phyloP scores from a whole-genome alignment of 2,329 filamentous ascomycete genomes.

The Pochonia chlamydosporia region DNA sequence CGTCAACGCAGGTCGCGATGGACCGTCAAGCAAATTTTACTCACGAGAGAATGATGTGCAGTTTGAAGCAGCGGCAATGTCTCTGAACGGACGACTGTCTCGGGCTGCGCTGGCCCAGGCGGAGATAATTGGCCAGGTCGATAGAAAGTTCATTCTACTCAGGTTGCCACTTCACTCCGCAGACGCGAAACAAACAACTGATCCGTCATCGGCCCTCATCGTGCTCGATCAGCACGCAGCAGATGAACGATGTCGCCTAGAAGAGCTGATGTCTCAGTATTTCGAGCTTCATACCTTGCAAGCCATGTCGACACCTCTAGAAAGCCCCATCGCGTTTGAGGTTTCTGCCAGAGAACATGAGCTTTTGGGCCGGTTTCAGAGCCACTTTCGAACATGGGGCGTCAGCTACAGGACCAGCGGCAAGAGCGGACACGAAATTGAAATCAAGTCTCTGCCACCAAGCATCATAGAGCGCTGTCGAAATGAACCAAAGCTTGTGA shows the following conservation, averaged over 20 bases:
- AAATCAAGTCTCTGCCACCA: slow-evolving; percentile 57
- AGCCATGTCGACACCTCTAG: slow-evolving; percentile 31
- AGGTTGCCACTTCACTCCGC: slow-evolving; percentile 37
- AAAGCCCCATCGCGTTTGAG: slow-evolving; percentile 57
- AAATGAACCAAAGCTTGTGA: slow-evolving; percentile 63
- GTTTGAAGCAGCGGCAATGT: slow-evolving; percentile 23
- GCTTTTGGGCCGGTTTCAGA: slow-evolving; percentile 48
- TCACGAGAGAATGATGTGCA: slow-evolving; percentile 13
- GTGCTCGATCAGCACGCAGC: slow-evolving; percentile 93
- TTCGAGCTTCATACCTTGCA: slow-evolving; percentile 25
- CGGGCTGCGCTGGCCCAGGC: slow-evolving; percentile 55
- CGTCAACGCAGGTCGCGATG: slow-evolving; percentile 4
- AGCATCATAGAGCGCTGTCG: slow-evolving; percentile 72
- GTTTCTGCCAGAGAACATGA: slow-evolving; percentile 54
- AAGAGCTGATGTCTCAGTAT: slow-evolving; percentile 57
- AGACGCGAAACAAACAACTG: background rate
- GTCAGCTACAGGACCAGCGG: slow-evolving; percentile 52
- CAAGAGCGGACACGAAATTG: slow-evolving; percentile 24
- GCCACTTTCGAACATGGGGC: slow-evolving; percentile 68
- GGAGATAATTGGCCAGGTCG: slow-evolving; percentile 73
- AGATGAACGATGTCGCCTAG: slow-evolving; percentile 80
- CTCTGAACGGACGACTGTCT: slow-evolving; percentile 46
- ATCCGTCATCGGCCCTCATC: slow-evolving; percentile 51
- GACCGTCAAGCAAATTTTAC: slow-evolving; percentile 7
- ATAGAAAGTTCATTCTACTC: slow-evolving; percentile 80